phyloP scores from a whole-genome alignment of 306 rosid genomes.

The Cicer cuneatum region DNA sequence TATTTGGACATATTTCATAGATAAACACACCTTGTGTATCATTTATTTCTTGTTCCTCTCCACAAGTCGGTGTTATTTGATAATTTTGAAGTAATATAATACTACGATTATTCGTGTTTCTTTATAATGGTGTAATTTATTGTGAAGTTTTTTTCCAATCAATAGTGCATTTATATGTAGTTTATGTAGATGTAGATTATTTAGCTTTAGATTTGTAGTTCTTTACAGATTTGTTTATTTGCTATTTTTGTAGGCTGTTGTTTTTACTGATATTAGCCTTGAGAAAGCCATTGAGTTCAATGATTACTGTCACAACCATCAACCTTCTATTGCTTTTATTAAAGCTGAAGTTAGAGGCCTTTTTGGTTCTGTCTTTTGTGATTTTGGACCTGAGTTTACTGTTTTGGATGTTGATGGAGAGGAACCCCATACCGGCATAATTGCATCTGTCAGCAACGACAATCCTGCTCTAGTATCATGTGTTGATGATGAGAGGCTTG shows the following conservation, averaged over 20 bases:
- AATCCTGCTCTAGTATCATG: constrained; percentile 82
- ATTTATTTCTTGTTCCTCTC: not conserved
- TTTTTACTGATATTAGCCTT: constrained; percentile 73
- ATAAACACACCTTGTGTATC: not conserved
- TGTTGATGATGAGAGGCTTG: constrained; percentile 94
- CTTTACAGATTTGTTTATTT: constrained; percentile 21
- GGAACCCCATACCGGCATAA: constrained; percentile 87
- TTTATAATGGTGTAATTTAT: constrained; percentile 5
- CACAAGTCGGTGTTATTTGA: constrained; percentile 7
- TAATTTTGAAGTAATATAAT: constrained; percentile 2
- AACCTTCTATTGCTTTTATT: constrained; percentile 87
- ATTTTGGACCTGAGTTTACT: constrained; percentile 93
- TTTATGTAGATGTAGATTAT: constrained; percentile 4
- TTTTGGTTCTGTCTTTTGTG: constrained; percentile 92
- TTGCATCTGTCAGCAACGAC: constrained; percentile 90
- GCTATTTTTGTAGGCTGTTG: constrained; percentile 73
- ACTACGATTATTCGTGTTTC: constrained; percentile 13
- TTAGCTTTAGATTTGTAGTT: not conserved
- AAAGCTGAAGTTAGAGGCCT: constrained; percentile 96
- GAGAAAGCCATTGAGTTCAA: constrained; percentile 78
- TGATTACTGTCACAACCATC: constrained; percentile 82
- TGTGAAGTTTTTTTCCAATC: constrained; percentile 13
- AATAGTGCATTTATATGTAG: constrained; percentile 2
- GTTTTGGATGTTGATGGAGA: constrained; percentile 91
- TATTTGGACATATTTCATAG: constrained; percentile 1